Evolutionary conservation across 495 filamentous ascomycete genomes (phyloP).

Genomic region (Daldinia childiae): DNA sequence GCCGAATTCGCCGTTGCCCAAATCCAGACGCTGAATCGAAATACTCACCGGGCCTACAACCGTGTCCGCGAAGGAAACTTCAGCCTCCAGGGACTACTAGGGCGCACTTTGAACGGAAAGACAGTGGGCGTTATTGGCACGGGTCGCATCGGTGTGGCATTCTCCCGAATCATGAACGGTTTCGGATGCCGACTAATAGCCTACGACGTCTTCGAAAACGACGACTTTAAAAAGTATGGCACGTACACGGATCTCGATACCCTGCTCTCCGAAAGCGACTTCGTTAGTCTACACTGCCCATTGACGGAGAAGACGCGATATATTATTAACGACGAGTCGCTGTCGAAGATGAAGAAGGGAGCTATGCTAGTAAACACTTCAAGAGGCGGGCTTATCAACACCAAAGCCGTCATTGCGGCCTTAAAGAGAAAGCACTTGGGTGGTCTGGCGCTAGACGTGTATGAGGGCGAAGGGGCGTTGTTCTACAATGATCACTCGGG

Average conservation of each 20-base stretch:
- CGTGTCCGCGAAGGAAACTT: conserved; percentile 79
- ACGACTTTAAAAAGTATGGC: conserved; percentile 61
- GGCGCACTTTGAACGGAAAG: conserved; percentile 67
- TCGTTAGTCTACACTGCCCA: conserved; percentile 73
- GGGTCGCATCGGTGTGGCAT: conserved; percentile 63
- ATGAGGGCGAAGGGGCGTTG: conserved; percentile 62
- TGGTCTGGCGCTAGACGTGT: conserved; percentile 67
- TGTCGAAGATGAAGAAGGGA: conserved; percentile 66
- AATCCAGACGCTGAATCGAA: conserved; percentile 74
- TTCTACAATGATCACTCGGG: conserved; percentile 74
- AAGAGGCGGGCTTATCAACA: conserved; percentile 70
- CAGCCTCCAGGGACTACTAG: conserved; percentile 70
- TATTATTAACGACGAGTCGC: conserved; percentile 65
- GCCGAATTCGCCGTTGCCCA: conserved; percentile 76
- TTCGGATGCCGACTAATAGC: conserved; percentile 71
- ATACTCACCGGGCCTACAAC: conserved; percentile 75
- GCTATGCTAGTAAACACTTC: conserved; percentile 74
- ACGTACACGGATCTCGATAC: conserved; percentile 63
- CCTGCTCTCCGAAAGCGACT: conserved; percentile 64
- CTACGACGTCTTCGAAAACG: conserved; percentile 62
- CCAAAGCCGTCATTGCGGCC: conserved; percentile 64
- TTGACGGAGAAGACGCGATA: conserved; percentile 67
- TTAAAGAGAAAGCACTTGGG: conserved; percentile 66
- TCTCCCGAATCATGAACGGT: conserved; percentile 65
- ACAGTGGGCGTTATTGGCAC: conserved; percentile 67